Evolutionary conservation across 192 early-diverging fungal genomes (phyloP).

Genomic region (Spizellomyces sp.): DNA sequence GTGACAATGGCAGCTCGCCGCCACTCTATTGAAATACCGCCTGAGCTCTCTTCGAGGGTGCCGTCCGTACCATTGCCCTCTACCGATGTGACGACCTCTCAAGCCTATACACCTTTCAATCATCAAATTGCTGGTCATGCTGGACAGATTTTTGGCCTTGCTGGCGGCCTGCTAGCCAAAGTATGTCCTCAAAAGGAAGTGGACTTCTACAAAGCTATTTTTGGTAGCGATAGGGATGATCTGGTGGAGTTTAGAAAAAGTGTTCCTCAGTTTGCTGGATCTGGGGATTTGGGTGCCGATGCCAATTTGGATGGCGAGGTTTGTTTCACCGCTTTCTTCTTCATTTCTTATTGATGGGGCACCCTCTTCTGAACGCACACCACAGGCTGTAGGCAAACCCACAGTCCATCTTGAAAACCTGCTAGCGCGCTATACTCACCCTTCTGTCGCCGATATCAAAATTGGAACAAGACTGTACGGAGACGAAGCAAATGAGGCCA

Average conservation of each 20-base stretch:
- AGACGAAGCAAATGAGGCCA: conserved; percentile 69
- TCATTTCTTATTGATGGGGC: conserved; percentile 64
- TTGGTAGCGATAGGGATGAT: conserved; percentile 25
- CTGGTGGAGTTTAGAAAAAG: conserved; percentile 4
- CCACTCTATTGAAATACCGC: conserved; percentile 1
- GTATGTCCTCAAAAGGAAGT: conserved; percentile 64
- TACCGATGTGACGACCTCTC: not conserved
- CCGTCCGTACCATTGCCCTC: not conserved
- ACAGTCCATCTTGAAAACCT: conserved; percentile 74
- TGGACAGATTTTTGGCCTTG: conserved; percentile 61
- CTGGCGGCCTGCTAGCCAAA: conserved; percentile 73
- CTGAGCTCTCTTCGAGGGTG: not conserved
- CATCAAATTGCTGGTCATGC: conserved; percentile 84
- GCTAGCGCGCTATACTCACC: conserved; percentile 61
- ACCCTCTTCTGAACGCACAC: conserved; percentile 36
- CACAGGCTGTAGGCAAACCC: not conserved
- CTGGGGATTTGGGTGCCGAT: not conserved
- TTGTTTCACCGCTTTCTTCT: conserved; percentile 63
- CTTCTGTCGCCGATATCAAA: conserved; percentile 88
- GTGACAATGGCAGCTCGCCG: not conserved
- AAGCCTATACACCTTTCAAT: not conserved
- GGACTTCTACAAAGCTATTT: conserved; percentile 70
- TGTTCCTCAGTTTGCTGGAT: conserved; percentile 14
- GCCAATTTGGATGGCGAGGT: conserved; percentile 4
- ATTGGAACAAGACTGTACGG: conserved; percentile 80